Evolutionary conservation across 495 filamentous ascomycete genomes (phyloP), one percentile per base, ranked within the genome.

Genomic region (Aspergillus hancockii): DNA sequence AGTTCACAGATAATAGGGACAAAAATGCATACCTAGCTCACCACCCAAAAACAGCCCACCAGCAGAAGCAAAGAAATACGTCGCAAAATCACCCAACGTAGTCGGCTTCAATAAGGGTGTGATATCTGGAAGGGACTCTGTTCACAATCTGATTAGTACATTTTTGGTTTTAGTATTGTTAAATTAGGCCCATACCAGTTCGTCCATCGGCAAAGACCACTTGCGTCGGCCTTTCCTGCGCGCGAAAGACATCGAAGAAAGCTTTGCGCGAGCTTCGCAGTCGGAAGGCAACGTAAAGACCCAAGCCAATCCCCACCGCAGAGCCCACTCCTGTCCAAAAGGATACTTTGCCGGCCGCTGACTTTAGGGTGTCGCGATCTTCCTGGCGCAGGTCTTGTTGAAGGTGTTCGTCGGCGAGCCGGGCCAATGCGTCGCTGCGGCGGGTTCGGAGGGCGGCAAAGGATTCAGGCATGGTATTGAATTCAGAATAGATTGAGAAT

Each of bases 31-130:
- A 77, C 75, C 75, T n/a, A 77, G 67, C 67, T 90, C 87, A 22
- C 87, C 87, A 30, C 87, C 86, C 12, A 90, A 52, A 49, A 90
- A 84, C 8, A 87, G 58, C 0, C 87, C 86, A 40, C 85, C 86
- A 2, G 78, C 58, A 14, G 79, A 77, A 31, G 88, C 86, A 66
- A 89, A 83, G 66, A 80, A 74, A 61, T 87, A 88, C 0, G 87
- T 84, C 13, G 83, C 83, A 31, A 84, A 61, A 57, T 90, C 87
- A 18, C 86, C 86, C 38, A 83, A 66, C 0, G 73, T 70, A 4
- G 81, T 83, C 0, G 87, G 87, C 38, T 81, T 76, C 32, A 88
- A 59, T 21, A 84, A 59, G 0, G 76, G 76, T 5, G 84, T 83
- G 22, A 88, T 70, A 62, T 90, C 83, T 0, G 87, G 87, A 36